A percentile compares a stretch with the other conserved stretches of the same genome.
Evolutionary conservation across 2,329 filamentous ascomycete genomes (phyloP).

Genomic region (Orbilia quercus): DNA sequence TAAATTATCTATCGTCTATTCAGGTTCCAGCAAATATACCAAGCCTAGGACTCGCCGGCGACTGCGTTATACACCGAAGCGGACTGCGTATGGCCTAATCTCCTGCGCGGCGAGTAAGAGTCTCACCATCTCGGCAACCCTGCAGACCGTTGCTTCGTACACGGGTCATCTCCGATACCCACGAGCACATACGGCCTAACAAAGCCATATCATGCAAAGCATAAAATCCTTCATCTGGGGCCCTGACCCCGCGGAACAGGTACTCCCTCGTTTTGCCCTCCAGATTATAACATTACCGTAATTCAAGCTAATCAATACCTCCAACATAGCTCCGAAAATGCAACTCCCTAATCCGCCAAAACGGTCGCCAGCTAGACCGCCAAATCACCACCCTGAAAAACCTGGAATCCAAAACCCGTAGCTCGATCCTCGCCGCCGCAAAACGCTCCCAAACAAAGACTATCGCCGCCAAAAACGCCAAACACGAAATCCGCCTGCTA

Average conservation of each 20-base stretch:
- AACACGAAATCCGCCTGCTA: conserved; percentile 84
- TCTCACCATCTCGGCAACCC: not conserved
- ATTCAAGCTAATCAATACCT: conserved; percentile 32
- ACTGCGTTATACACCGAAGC: not conserved
- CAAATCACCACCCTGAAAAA: conserved; percentile 83
- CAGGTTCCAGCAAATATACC: not conserved
- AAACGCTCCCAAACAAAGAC: conserved; percentile 61
- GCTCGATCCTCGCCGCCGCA: conserved; percentile 75
- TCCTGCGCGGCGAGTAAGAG: not conserved
- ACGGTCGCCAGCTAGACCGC: conserved; percentile 93
- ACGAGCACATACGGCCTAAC: not conserved
- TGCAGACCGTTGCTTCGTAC: not conserved
- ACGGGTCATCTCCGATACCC: not conserved
- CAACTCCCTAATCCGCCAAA: conserved; percentile 86
- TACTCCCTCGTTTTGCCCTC: conserved; percentile 63
- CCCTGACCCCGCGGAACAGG: conserved; percentile 92
- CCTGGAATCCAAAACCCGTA: conserved; percentile 85
- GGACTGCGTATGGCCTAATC: not conserved
- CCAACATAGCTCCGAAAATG: conserved; percentile 89
- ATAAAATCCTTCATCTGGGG: conserved; percentile 87
- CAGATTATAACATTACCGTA: not conserved
- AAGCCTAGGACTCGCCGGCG: not conserved
- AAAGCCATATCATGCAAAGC: conserved; percentile 94
- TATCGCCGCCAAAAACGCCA: conserved; percentile 77
- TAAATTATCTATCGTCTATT: not conserved